phyloP scores from a whole-genome alignment of 139 green algal genomes.

The Asterochloris sp. region DNA sequence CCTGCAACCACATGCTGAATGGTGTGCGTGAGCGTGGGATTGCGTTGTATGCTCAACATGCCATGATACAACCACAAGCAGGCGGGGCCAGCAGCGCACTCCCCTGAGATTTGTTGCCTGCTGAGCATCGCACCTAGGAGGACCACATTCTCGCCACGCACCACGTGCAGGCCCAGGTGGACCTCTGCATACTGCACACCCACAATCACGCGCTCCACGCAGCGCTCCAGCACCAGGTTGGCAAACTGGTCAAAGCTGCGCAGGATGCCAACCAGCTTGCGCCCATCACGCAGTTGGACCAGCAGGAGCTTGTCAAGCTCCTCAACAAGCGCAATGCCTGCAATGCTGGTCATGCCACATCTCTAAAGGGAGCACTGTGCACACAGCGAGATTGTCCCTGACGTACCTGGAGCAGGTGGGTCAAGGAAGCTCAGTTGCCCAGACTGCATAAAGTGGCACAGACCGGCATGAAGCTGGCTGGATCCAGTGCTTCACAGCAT shows the following conservation, averaged over 20 bases:
- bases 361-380: neutral
- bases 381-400: no score
- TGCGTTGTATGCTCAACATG: neutral
- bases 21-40: neutral
- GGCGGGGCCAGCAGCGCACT: neutral
- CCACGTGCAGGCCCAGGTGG: constrained; percentile 61
- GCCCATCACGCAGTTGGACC: constrained; percentile 65
- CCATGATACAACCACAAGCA: neutral
- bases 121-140: constrained; percentile 38
- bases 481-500: no score
- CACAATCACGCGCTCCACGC: constrained; percentile 73
- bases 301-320: constrained; percentile 67
- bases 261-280: constrained; percentile 69
- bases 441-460: no score
- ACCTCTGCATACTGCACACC: constrained; percentile 62
- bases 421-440: no score
- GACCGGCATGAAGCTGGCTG: no score
- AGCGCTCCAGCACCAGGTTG: constrained; percentile 65
- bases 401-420: no score
- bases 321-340: constrained; percentile 36
- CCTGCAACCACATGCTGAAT: constrained; percentile 1
- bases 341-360: constrained; percentile 3
- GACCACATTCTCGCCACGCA: constrained; percentile 85
- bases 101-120: neutral
- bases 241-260: constrained; percentile 79